Evolutionary conservation across 306 rosid species (phyloP).

Genomic region (Myrica gale): DNA sequence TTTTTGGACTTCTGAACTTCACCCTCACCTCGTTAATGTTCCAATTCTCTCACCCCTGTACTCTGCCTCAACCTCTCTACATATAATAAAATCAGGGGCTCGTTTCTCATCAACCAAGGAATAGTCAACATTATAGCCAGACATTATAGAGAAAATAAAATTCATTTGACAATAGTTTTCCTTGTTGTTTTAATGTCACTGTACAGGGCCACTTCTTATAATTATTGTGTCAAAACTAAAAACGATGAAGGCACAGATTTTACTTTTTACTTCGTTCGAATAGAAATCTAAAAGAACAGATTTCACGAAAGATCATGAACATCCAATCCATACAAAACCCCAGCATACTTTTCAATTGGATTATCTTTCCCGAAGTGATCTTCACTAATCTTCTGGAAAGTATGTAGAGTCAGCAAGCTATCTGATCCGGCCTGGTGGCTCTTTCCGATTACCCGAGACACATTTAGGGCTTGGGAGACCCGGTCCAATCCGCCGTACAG

Average conservation of each 20-base stretch:
- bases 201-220: slow-evolving; percentile 1
- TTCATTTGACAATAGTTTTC: not conserved
- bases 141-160: too few relatives aligned
- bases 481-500: slow-evolving; percentile 62
- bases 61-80: too few relatives aligned
- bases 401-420: slow-evolving; percentile 22
- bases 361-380: slow-evolving; percentile 27
- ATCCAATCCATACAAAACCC: slow-evolving; percentile 62
- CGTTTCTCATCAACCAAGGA: too few relatives aligned
- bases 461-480: slow-evolving; percentile 36
- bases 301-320: slow-evolving; percentile 10
- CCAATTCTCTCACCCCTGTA: not conserved
- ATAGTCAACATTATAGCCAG: too few relatives aligned
- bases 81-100: too few relatives aligned
- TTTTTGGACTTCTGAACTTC: not conserved
- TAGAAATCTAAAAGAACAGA: slow-evolving; percentile 27
- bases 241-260: slow-evolving; percentile 30
- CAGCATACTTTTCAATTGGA: slow-evolving; percentile 40
- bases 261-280: slow-evolving; percentile 7
- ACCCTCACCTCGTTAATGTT: not conserved
- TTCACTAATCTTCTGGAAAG: slow-evolving; percentile 43
- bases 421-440: slow-evolving; percentile 69
- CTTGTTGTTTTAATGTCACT: not conserved
- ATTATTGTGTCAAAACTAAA: not conserved
- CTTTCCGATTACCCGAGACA: slow-evolving; percentile 45